Evolutionary conservation across 2,329 filamentous ascomycete species (phyloP).

Genomic region (Arthrobotrys conoides): DNA sequence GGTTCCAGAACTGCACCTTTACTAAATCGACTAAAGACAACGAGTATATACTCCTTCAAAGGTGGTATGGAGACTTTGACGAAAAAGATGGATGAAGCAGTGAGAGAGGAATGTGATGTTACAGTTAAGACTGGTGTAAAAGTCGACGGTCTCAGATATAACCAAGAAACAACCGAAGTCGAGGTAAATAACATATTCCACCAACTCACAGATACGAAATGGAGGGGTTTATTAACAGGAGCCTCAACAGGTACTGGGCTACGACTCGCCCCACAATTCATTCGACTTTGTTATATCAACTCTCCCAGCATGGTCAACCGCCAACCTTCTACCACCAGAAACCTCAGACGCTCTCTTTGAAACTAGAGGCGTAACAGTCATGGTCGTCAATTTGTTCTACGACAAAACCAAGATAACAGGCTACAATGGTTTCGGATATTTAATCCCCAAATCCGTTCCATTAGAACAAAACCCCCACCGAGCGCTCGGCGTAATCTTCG

Average conservation of each 20-base stretch:
- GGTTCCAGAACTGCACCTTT: constrained; percentile 56
- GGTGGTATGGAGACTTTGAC: constrained; percentile 77
- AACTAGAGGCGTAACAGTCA: constrained; percentile 81
- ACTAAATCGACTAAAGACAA: constrained; percentile 63
- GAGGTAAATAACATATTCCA: constrained; percentile 66
- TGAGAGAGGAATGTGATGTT: constrained; percentile 74
- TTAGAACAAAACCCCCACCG: constrained; percentile 82
- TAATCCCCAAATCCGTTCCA: constrained; percentile 82
- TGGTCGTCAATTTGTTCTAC: constrained; percentile 93
- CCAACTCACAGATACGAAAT: background rate
- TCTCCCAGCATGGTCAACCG: constrained; percentile 39
- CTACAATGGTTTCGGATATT: constrained; percentile 85
- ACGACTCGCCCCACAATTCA: constrained; percentile 36
- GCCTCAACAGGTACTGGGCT: constrained; percentile 32
- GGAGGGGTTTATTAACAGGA: constrained; percentile 16
- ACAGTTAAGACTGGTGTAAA: constrained; percentile 71
- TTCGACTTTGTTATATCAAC: constrained; percentile 58
- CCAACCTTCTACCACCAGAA: constrained; percentile 24
- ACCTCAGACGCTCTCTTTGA: constrained; percentile 69
- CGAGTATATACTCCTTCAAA: constrained; percentile 70
- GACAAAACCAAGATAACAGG: constrained; percentile 75
- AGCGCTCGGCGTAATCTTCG: constrained; percentile 92
- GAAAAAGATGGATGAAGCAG: constrained; percentile 70
- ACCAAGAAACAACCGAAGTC: constrained; percentile 67
- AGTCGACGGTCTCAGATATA: constrained; percentile 70